phyloP scores from a whole-genome alignment of 768 basidiomycete species.

The Phaffia australis region DNA sequence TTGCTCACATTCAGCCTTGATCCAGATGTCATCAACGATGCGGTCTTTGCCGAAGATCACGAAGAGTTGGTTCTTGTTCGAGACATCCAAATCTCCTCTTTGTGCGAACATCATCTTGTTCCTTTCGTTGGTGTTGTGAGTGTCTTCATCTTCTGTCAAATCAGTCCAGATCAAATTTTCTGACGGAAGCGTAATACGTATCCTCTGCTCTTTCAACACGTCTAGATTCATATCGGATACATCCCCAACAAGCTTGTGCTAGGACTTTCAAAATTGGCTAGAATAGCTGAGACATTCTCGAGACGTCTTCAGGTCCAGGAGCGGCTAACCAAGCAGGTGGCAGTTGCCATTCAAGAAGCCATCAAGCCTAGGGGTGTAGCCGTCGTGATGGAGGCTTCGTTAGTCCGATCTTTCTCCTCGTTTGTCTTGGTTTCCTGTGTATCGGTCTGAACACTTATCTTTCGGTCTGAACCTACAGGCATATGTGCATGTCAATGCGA shows the following conservation, averaged over 20 bases:
- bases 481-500: conserved; percentile 99
- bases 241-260: conserved; percentile 91
- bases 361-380: conserved; percentile 96
- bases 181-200: background rate
- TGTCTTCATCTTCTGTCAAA: conserved; percentile 10
- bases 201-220: background rate
- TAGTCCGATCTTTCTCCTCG: conserved; percentile 39
- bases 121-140: conserved; percentile 93
- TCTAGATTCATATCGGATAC: conserved; percentile 89
- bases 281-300: conserved; percentile 94
- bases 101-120: conserved; percentile 97
- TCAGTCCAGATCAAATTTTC: background rate
- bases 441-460: conserved; percentile 17
- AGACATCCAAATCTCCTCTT: conserved; percentile 90
- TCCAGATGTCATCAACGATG: conserved; percentile 93
- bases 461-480: conserved; percentile 43
- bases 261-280: conserved; percentile 88
- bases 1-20: background rate
- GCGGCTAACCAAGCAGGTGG: conserved; percentile 92
- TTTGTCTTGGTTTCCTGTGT: conserved; percentile 17
- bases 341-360: conserved; percentile 94
- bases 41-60: conserved; percentile 96
- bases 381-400: conserved; percentile 99
- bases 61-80: conserved; percentile 99
- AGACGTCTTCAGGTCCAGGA: conserved; percentile 95